These are phyloP conservation scores for Leucogyrophana mollusca DNA, from an alignment of 768 basidiomycete species.

Conservation along the genomic window DNA sequence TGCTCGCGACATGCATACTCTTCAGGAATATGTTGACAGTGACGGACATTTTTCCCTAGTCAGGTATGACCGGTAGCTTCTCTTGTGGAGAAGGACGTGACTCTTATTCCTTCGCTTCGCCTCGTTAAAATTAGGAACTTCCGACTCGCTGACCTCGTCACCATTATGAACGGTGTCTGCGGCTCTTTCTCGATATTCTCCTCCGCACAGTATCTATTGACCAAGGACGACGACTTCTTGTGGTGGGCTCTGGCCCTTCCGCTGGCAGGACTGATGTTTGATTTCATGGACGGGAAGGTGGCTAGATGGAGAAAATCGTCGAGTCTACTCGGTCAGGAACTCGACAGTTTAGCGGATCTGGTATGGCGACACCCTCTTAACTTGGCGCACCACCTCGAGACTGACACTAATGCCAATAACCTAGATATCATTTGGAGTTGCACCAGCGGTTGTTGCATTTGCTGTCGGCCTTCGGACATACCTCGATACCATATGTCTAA, in stretches of 20 bases:
- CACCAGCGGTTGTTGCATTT: slow-evolving; percentile 92
- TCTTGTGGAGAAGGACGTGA: not conserved
- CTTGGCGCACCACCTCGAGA: slow-evolving; percentile 1
- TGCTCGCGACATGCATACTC: slow-evolving; percentile 31
- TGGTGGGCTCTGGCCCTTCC: slow-evolving; percentile 89
- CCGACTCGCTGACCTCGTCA: slow-evolving; percentile 95
- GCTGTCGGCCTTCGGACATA: slow-evolving; percentile 87
- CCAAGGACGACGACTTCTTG: slow-evolving; percentile 75
- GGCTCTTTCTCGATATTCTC: slow-evolving; percentile 95
- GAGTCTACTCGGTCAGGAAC: slow-evolving; percentile 95
- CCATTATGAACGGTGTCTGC: slow-evolving; percentile 98
- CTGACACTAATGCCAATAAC: slow-evolving; percentile 6
- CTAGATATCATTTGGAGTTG: slow-evolving; percentile 97
- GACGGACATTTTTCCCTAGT: slow-evolving; percentile 98
- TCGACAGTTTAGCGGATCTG: slow-evolving; percentile 95
- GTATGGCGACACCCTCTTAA: slow-evolving; percentile 42
- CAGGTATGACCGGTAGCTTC: slow-evolving; percentile 50
- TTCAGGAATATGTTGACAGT: slow-evolving; percentile 84
- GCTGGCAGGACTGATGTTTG: slow-evolving; percentile 93
- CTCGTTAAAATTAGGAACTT: slow-evolving; percentile 69
- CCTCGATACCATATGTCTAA: slow-evolving; percentile 83
- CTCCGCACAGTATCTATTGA: slow-evolving; percentile 83
- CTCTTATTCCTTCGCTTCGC: slow-evolving; percentile 19
- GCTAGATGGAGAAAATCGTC: slow-evolving; percentile 95
- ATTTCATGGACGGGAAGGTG: slow-evolving; percentile 96